Base-by-base conservation (phyloP, 306 rosid genomes). In the Cicer judaicum region DNA sequence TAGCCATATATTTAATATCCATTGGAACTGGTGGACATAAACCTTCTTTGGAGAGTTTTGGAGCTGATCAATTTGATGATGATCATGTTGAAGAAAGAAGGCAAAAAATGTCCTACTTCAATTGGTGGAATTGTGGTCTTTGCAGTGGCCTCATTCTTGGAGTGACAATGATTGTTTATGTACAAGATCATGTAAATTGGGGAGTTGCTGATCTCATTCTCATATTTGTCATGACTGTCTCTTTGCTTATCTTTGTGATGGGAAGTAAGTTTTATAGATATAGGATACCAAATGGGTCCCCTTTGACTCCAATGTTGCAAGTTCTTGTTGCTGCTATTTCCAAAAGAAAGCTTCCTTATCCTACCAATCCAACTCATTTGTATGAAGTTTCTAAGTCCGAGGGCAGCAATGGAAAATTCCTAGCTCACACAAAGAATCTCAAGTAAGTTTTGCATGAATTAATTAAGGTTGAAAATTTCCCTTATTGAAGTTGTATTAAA, bases 41-140 rank as follows among this genome's bases (percentile, higher is more conserved):
- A 61, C 97, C 97, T 2, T 81, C 99, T 0, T 53, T 92, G 61
- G 97, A 94, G 77, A 92, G 99, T 76, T 92, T 94, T 18, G 99
- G 97, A 39, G 99, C 96, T 5, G 99, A 94, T 77, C 99, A 94
- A 53, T 94, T 94, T 53, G 97, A 94, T 14, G 99, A 90, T 34
- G 82, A 89, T 0, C 82, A 94, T 74, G 38, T 29, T 0, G 61
- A 76, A 40, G 99, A 94, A 68, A 84, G 97, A 29, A 88, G 74
- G 39, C 91, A 88, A 52, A 94, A 92, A 83, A 87, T 94, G 98
- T 89, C 98, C 2, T 94, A 72, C 74, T 94, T 94, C 88, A 94
- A 94, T 9, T 94, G 99, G 99, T 94, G 99, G 99, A 94, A 79
- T 68, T 83, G 83, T 83, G 97, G 88, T 3, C 90, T 94, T 7